Conservation (phyloP, 2,329 filamentous ascomycete species). For the Chrysosporium queenslandicum region DNA sequence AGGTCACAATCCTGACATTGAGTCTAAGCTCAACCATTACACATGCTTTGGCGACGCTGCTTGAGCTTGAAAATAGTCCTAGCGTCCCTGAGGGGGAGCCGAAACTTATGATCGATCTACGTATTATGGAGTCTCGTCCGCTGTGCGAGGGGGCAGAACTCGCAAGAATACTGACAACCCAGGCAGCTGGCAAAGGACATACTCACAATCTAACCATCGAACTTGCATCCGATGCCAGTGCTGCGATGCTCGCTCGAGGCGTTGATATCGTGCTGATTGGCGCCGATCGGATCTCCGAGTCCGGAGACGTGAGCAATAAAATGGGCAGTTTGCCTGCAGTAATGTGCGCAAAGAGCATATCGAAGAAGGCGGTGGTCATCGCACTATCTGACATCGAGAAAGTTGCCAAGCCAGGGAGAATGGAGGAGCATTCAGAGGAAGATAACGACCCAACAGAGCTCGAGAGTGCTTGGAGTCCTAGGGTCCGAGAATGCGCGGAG, state of each 20-base stretch:
- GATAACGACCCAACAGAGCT: slow-evolving; percentile 48
- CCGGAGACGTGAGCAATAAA: slow-evolving; percentile 57
- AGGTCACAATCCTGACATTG: slow-evolving; percentile 48
- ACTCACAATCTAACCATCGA: slow-evolving; percentile 34
- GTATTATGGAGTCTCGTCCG: slow-evolving; percentile 57
- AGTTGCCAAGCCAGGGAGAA: slow-evolving; percentile 41
- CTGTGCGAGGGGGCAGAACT: slow-evolving; percentile 55
- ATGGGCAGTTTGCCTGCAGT: slow-evolving; percentile 52
- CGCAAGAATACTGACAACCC: slow-evolving; percentile 36
- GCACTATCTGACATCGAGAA: slow-evolving; percentile 51
- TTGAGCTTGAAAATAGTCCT: slow-evolving; percentile 2
- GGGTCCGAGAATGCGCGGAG: neutral
- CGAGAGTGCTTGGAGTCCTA: slow-evolving; percentile 10
- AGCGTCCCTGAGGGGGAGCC: neutral
- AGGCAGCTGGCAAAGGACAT: slow-evolving; percentile 21
- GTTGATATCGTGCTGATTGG: slow-evolving; percentile 53
- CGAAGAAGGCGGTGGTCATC: slow-evolving; percentile 44
- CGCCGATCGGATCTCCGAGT: slow-evolving; percentile 50
- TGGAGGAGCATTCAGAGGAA: slow-evolving; percentile 40
- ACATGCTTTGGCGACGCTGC: slow-evolving; percentile 14
- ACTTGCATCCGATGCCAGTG: slow-evolving; percentile 52
- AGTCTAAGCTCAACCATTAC: slow-evolving; percentile 55
- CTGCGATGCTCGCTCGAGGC: slow-evolving; percentile 43
- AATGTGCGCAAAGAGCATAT: slow-evolving; percentile 44
- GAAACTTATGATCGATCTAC: slow-evolving; percentile 34